A percentile compares a stretch with the other conserved stretches of the same genome.
Conservation (phyloP, 306 rosid genomes). For the Cucurbita ficifolia region DNA sequence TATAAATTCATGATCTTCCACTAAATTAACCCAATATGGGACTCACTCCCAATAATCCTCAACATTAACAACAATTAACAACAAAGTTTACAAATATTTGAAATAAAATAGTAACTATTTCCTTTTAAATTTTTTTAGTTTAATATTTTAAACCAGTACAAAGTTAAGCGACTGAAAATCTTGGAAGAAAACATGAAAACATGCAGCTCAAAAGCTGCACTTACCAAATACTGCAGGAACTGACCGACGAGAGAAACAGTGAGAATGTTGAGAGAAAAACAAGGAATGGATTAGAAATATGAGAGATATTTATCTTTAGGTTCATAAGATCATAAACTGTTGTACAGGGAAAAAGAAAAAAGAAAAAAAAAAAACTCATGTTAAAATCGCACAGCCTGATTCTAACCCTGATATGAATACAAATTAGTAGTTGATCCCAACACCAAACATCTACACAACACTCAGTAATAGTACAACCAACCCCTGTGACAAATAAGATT, state of each 20-base stretch:
- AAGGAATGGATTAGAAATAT: background rate
- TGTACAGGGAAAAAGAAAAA: background rate
- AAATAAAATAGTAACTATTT: too few species aligned
- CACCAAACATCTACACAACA: slow-evolving; percentile 15
- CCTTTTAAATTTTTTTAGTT: too few species aligned
- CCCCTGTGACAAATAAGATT: slow-evolving; percentile 6
- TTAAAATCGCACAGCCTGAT: slow-evolving; percentile 7
- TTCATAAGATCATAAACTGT: slow-evolving; percentile 7
- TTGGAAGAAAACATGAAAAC: background rate
- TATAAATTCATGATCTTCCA: too few species aligned
- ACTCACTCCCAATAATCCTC: too few species aligned
- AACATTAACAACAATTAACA: too few species aligned
- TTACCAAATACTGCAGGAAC: background rate
- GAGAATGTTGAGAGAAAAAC: background rate
- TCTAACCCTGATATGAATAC: slow-evolving; percentile 11
- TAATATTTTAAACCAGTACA: too few species aligned
- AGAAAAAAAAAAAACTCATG: background rate
- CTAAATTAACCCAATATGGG: too few species aligned
- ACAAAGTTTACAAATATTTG: too few species aligned
- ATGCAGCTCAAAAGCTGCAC: background rate
- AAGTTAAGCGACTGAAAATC: too few species aligned
- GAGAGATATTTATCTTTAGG: slow-evolving; percentile 1
- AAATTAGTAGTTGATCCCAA: slow-evolving; percentile 15
- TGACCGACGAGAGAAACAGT: background rate
- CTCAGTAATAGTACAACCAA: background rate